Percentiles rank a stretch among this genome's conserved stretches.
Conservation (phyloP, 2,329 filamentous ascomycete species). For the Harringtonia lauricola region DNA sequence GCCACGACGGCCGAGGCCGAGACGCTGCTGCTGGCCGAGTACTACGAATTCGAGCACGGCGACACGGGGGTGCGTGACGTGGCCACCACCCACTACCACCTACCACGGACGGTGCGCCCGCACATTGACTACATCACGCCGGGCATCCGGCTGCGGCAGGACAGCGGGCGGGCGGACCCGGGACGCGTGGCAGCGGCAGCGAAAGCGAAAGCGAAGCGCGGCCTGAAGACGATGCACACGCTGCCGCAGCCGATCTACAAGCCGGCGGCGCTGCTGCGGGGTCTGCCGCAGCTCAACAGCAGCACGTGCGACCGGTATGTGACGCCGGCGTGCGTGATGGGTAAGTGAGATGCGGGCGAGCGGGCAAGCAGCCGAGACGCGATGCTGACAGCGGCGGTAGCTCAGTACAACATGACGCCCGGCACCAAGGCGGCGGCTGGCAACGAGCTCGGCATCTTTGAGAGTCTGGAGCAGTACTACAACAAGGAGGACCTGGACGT, state of each 20-base stretch:
- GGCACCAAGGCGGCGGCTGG: conserved; percentile 10
- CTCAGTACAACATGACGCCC: conserved; percentile 14
- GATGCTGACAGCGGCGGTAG: conserved; percentile 4
- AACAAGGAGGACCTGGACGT: conserved; percentile 15
- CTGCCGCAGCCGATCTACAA: conserved; percentile 1
- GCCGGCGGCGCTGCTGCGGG: not conserved
- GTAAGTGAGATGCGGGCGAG: not conserved
- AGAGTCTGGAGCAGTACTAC: conserved; percentile 16
- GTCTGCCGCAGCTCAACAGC: conserved; percentile 7
- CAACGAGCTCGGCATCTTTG: conserved; percentile 18
- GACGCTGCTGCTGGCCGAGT: conserved; percentile 15
- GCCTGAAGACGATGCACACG: conserved; percentile 1
- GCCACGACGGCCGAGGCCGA: conserved; percentile 16
- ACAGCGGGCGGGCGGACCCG: not conserved
- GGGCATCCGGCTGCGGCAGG: conserved; percentile 34
- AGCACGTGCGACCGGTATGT: conserved; percentile 12
- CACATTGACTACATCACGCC: conserved; percentile 48
- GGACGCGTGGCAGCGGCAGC: not conserved
- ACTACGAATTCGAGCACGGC: conserved; percentile 14
- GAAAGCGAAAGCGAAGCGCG: not conserved
- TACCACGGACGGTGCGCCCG: conserved; percentile 32
- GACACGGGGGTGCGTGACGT: conserved; percentile 13
- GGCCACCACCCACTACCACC: conserved; percentile 21
- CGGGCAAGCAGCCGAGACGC: not conserved
- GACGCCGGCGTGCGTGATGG: conserved; percentile 9